phyloP scores from a whole-genome alignment of 495 filamentous ascomycete species.

The Annulohypoxylon maeteangense region DNA sequence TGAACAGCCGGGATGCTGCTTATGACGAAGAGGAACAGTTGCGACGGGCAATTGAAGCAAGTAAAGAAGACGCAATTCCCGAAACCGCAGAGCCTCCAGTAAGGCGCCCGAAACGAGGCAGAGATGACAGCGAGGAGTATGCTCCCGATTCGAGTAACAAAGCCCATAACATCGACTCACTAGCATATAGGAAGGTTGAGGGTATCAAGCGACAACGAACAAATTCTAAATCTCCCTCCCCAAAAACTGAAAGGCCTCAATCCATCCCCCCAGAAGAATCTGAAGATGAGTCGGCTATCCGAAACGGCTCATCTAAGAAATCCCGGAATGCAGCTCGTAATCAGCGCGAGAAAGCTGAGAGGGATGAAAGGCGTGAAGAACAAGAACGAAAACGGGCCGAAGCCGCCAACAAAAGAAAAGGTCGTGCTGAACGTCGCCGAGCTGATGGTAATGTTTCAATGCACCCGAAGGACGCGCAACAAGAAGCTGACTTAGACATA shows the following conservation, averaged over 20 bases:
- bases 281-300: conserved; percentile 71
- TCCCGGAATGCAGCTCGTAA: conserved; percentile 72
- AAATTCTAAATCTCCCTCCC: conserved; percentile 74
- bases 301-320: conserved; percentile 68
- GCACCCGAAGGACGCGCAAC: conserved; percentile 32
- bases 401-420: conserved; percentile 78
- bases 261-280: conserved; percentile 68
- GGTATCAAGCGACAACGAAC: conserved; percentile 76
- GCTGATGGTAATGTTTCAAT: conserved; percentile 72
- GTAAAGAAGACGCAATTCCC: conserved; percentile 74
- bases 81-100: conserved; percentile 60
- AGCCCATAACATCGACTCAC: conserved; percentile 3
- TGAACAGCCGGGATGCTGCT: conserved; percentile 95
- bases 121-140: conserved; percentile 95
- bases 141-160: conserved; percentile 42
- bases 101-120: conserved; percentile 79
- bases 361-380: conserved; percentile 80
- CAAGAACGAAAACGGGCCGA: conserved; percentile 74
- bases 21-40: conserved; percentile 96
- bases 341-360: conserved; percentile 77
- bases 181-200: conserved; percentile 57
- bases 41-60: conserved; percentile 91
- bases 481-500: conserved; percentile 51
- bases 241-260: conserved; percentile 60
- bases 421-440: conserved; percentile 74